These are phyloP conservation scores for Chiua virens DNA, from an alignment of 768 basidiomycete genomes.

Conservation along the genomic window DNA sequence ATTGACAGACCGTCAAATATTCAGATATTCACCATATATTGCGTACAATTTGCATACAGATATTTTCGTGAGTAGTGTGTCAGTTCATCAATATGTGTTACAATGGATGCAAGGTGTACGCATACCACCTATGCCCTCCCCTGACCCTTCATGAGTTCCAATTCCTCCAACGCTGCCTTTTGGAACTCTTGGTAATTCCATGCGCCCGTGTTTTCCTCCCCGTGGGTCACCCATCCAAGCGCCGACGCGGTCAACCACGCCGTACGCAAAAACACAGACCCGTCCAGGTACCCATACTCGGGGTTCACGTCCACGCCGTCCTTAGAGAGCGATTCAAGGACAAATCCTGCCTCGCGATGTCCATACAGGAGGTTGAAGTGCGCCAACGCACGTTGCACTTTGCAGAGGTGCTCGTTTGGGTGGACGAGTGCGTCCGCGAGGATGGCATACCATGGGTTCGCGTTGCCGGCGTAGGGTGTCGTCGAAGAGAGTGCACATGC, in stretches of 20 bases:
- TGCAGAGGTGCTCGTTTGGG: constrained; percentile 56
- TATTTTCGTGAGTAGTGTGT: no score
- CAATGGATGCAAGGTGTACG: no score
- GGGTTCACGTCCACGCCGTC: constrained; percentile 39
- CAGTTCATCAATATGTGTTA: no score
- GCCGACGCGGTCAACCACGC: constrained; percentile 52
- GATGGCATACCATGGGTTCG: constrained; percentile 62
- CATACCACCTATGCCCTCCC: constrained; percentile 12
- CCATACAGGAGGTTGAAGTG: constrained; percentile 50
- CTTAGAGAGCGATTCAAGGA: constrained; percentile 20
- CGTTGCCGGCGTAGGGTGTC: constrained; percentile 36
- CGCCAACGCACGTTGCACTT: constrained; percentile 50
- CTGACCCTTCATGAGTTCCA: constrained; percentile 23
- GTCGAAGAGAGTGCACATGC: constrained; percentile 28
- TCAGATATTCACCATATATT: no score
- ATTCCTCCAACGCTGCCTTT: constrained; percentile 18
- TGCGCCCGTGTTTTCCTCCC: constrained; percentile 26
- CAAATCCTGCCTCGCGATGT: constrained; percentile 35
- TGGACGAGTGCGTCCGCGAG: constrained; percentile 53
- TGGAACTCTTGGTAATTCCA: constrained; percentile 35
- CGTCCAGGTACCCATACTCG: constrained; percentile 52
- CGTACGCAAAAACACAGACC: constrained; percentile 59
- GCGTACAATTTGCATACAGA: no score
- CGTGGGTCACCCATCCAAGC: constrained; percentile 42
- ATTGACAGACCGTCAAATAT: no score